A percentile compares a stretch with the other conserved stretches of the same genome.
These are phyloP conservation scores for Camellia granthamiana DNA, from an alignment of 148 eudicot species.

Conservation along the genomic window DNA sequence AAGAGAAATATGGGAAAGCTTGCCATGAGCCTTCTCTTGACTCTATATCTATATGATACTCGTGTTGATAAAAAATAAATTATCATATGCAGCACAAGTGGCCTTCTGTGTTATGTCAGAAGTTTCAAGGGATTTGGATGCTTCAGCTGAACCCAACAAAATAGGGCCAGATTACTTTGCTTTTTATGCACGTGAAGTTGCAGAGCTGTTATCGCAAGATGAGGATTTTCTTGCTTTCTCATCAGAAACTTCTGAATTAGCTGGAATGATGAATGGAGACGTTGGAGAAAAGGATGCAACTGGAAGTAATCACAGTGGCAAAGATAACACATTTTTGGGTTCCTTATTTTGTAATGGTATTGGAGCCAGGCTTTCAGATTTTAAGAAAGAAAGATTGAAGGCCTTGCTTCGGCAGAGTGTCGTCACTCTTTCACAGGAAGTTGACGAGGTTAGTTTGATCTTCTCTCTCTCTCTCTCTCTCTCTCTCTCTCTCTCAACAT, in stretches of 20 bases:
- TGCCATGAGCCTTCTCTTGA: background rate
- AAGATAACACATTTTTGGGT: constrained; percentile 21
- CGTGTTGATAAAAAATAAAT: constrained; percentile 1
- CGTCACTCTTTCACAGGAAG: constrained; percentile 45
- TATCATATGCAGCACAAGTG: constrained; percentile 15
- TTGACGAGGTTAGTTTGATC: constrained; percentile 58
- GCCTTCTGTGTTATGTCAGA: constrained; percentile 35
- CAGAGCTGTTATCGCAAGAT: constrained; percentile 38
- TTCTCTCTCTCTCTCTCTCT: constrained; percentile 10
- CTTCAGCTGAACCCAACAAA: constrained; percentile 23
- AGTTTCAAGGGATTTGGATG: constrained; percentile 26
- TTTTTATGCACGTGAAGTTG: constrained; percentile 45
- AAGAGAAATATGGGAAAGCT: background rate
- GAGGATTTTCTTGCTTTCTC: constrained; percentile 32
- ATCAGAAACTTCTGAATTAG: constrained; percentile 23
- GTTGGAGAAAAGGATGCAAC: constrained; percentile 13
- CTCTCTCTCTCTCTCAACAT: background rate
- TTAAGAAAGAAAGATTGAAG: constrained; percentile 49
- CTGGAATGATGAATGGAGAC: background rate
- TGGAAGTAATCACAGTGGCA: constrained; percentile 5
- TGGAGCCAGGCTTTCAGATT: constrained; percentile 41
- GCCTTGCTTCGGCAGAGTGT: constrained; percentile 52
- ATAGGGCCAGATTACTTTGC: constrained; percentile 61
- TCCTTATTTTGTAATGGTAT: constrained; percentile 41
- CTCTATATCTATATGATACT: background rate